Base-by-base conservation (phyloP, 2,329 filamentous ascomycete genomes). In the Penicillium sp. region DNA sequence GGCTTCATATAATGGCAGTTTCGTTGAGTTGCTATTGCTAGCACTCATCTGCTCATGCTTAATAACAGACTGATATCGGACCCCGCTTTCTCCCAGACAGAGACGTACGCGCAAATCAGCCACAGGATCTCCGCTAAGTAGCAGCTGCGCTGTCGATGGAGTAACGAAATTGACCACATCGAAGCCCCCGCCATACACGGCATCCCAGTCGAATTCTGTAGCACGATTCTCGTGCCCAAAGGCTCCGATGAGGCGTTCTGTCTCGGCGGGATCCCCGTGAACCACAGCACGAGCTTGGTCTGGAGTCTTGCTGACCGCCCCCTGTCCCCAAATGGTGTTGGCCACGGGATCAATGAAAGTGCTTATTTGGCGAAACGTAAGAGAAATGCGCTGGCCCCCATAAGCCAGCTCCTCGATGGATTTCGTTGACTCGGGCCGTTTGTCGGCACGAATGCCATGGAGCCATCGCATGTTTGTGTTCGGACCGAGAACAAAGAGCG, bases 391-490 rank as follows among this genome's bases (percentile, higher is more conserved):
- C 39, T 84, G 83, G 6, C 90, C 87, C 5, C 75, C 75, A 62
- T 81, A 89, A 0, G 87, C 86, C 34, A 83, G 78, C 66, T 97
- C 92, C 5, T 80, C 80, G 0, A 75, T 58, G 0, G 80, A 77
- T 68, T 92, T 91, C 56, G 91, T 86, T 1, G 75, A 71, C 1
- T 75, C 71, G 0, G 80, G 74, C 22, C 93, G 82, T 66, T 91
- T 95, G 70, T 99, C 93, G 36, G 87, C 83, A 41, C 87, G 84
- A 65, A 99, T 96, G n/a, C 84, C 84, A 72, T 99, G 93, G 10
- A 96, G 79, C 89, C 91, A 97, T 59, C 83, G 80, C 72, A 80
- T 82, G 64, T 99, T 99, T 0, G 90, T 95, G 33, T 76, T 67
- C 14, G 89, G 76, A 3, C 91, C 91, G 69, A 97, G 85, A 39